Evolutionary conservation across 306 rosid species (phyloP).

Genomic region (Leucaena leucocephala): DNA sequence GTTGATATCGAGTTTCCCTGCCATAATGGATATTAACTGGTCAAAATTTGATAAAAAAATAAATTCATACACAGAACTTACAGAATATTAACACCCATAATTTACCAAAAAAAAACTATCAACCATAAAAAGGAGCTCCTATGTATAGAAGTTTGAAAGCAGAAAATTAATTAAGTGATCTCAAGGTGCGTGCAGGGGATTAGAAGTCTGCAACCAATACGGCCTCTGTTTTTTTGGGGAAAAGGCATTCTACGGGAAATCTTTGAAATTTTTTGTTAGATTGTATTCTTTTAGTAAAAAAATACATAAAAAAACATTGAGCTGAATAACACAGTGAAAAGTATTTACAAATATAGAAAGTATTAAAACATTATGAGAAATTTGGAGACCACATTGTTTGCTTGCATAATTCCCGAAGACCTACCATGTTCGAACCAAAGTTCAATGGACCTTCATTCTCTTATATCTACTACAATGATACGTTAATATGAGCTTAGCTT

Average conservation of each 20-base stretch:
- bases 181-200: constrained; percentile 4
- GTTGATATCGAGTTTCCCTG: constrained; percentile 98
- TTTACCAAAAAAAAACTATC: neutral
- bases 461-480: neutral
- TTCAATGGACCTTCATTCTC: neutral
- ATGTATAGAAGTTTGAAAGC: neutral
- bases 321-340: neutral
- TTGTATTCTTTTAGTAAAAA: too few relatives aligned
- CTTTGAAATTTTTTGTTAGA: too few relatives aligned
- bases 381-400: neutral
- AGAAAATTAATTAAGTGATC: neutral
- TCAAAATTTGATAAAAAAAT: constrained; percentile 40
- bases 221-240: neutral
- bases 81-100: constrained; percentile 27
- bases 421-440: neutral
- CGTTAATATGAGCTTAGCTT: neutral
- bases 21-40: constrained; percentile 41
- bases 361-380: neutral
- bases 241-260: neutral
- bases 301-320: neutral
- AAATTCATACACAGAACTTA: constrained; percentile 32
- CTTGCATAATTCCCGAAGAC: neutral
- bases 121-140: neutral
- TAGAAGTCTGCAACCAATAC: neutral
- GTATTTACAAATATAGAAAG: neutral